Percentiles rank a stretch among this genome's conserved stretches.
These are phyloP conservation scores for Cercospora sp. DNA, from an alignment of 2,329 filamentous ascomycete species.

Conservation along the genomic window DNA sequence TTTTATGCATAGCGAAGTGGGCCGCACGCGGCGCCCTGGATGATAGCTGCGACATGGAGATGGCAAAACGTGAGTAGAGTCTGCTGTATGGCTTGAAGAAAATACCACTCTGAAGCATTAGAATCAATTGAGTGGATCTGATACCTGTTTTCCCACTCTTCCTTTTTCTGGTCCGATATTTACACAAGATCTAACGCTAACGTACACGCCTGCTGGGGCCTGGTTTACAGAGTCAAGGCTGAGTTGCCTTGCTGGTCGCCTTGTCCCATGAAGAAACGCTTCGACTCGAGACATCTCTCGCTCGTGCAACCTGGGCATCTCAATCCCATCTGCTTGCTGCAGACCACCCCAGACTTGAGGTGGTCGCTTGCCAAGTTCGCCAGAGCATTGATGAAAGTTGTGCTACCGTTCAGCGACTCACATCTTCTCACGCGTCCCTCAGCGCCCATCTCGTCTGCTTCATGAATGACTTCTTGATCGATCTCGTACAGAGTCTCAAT, in stretches of 20 bases:
- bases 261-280: conserved; percentile 60
- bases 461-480: conserved; percentile 91
- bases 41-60: neutral
- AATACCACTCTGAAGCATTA: conserved; percentile 1
- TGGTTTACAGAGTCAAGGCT: conserved; percentile 32
- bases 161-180: neutral
- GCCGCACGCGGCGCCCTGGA: neutral
- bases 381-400: conserved; percentile 84
- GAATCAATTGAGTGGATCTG: neutral
- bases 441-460: conserved; percentile 72
- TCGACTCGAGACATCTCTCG: conserved; percentile 77
- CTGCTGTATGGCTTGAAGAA: conserved; percentile 6
- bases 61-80: neutral
- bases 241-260: conserved; percentile 31
- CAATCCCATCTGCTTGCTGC: conserved; percentile 82
- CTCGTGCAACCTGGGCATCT: conserved; percentile 93
- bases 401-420: conserved; percentile 88
- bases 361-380: conserved; percentile 84
- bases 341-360: conserved; percentile 67
- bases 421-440: conserved; percentile 71
- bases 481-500: conserved; percentile 96
- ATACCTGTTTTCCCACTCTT: neutral
- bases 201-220: neutral
- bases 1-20: conserved; percentile 12
- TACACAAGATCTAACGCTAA: neutral